phyloP scores from a whole-genome alignment of 1,284 basidiomycete species.

The Bondarzewia mesenterica region DNA sequence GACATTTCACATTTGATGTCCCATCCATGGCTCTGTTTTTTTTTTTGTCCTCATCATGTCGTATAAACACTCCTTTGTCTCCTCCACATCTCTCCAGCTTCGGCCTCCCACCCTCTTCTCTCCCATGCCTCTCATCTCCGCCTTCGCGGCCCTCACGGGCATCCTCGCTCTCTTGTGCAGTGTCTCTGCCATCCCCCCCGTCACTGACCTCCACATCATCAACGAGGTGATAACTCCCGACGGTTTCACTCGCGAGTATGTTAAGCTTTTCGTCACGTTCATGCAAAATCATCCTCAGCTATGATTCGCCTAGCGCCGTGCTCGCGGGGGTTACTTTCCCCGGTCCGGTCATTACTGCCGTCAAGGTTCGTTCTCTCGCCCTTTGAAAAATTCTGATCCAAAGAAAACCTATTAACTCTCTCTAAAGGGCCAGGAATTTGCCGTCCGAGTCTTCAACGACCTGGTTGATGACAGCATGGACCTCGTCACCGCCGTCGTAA shows the following conservation, averaged over 20 bases:
- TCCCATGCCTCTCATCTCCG: not conserved
- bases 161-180: not conserved
- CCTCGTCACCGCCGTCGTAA: constrained; percentile 24
- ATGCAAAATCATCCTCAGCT: not conserved
- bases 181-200: not conserved
- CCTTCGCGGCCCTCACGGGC: not conserved
- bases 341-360: constrained; percentile 19
- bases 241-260: constrained; percentile 1
- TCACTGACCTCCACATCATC: constrained; percentile 5
- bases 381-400: not conserved
- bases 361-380: too few relatives aligned
- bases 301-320: constrained; percentile 11
- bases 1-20: too few relatives aligned
- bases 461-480: constrained; percentile 25
- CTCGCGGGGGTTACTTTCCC: constrained; percentile 22
- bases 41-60: too few relatives aligned
- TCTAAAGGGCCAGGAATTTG: constrained; percentile 17
- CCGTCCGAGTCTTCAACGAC: constrained; percentile 24
- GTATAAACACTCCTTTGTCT: too few relatives aligned
- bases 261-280: not conserved
- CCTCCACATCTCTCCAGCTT: too few relatives aligned
- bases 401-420: not conserved
- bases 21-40: too few relatives aligned
- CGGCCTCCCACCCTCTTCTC: too few relatives aligned
- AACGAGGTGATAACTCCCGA: constrained; percentile 2